Evolutionary conservation across 202 grass and related monocot species (phyloP).

Genomic region (Carex arenaria): DNA sequence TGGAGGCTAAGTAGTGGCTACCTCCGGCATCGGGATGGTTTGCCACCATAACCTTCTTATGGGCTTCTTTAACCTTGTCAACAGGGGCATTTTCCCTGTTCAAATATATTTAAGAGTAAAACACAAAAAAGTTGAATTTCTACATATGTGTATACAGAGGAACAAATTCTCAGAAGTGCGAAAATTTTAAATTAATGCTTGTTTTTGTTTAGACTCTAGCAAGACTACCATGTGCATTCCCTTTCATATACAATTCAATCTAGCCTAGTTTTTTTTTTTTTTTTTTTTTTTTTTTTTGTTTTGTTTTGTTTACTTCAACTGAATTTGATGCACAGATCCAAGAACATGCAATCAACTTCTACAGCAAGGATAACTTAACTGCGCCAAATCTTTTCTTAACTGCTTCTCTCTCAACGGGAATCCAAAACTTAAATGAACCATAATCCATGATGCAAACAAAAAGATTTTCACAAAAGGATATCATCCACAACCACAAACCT

Average conservation of each 20-base stretch:
- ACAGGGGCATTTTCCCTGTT: constrained; percentile 53
- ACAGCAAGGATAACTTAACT: not conserved
- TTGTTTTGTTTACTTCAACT: not conserved
- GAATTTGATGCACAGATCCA: not conserved
- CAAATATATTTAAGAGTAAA: not conserved
- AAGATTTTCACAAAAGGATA: not conserved
- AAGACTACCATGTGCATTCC: not conserved
- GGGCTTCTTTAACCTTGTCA: constrained; percentile 93
- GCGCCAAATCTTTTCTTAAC: not conserved
- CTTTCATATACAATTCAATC: not conserved
- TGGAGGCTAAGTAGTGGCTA: constrained; percentile 90
- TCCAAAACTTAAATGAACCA: not conserved
- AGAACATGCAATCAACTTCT: not conserved
- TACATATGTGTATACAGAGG: not conserved
- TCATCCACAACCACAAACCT: not conserved
- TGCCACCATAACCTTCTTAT: constrained; percentile 91
- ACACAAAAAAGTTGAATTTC: not conserved
- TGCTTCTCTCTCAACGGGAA: not conserved
- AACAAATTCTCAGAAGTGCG: not conserved
- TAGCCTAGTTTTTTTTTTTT: not conserved
- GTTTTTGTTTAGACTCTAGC: not conserved
- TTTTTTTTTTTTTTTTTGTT: too few relatives aligned
- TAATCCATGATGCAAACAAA: not conserved
- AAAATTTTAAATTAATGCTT: not conserved
- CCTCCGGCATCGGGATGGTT: constrained; percentile 92